These are phyloP conservation scores for Apiosordaria backusii DNA, from an alignment of 495 filamentous ascomycete species.

Conservation along the genomic window DNA sequence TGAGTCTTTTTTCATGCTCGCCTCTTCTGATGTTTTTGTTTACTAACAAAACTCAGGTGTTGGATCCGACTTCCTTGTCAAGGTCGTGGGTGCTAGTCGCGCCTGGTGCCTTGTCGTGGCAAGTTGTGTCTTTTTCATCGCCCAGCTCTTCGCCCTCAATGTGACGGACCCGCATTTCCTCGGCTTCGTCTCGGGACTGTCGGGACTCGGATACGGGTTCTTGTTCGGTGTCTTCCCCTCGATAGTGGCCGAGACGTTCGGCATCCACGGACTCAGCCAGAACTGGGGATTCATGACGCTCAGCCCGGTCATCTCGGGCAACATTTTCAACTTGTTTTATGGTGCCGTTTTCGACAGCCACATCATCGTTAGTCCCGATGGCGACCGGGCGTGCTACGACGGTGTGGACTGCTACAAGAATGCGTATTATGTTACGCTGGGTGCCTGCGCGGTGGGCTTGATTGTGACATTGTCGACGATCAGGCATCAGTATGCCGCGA, in stretches of 20 bases:
- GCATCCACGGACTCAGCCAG: slow-evolving; percentile 78
- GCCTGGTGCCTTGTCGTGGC: slow-evolving; percentile 86
- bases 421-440: slow-evolving; percentile 81
- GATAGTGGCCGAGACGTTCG: slow-evolving; percentile 87
- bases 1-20: slow-evolving; percentile 34
- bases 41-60: slow-evolving; percentile 54
- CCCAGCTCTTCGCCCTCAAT: slow-evolving; percentile 74
- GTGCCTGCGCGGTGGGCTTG: slow-evolving; percentile 67
- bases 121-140: slow-evolving; percentile 70
- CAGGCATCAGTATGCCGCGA: slow-evolving; percentile 51
- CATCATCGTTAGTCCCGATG: slow-evolving; percentile 61
- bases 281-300: slow-evolving; percentile 97
- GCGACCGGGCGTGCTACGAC: slow-evolving; percentile 70
- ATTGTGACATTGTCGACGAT: slow-evolving; percentile 73
- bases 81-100: slow-evolving; percentile 70
- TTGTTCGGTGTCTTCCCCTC: slow-evolving; percentile 94
- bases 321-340: slow-evolving; percentile 90
- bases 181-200: slow-evolving; percentile 72
- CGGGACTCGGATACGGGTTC: slow-evolving; percentile 88
- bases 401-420: slow-evolving; percentile 76
- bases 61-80: slow-evolving; percentile 85
- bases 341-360: slow-evolving; percentile 77
- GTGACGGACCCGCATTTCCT: slow-evolving; percentile 78
- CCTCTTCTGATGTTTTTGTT: neutral
- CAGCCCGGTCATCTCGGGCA: slow-evolving; percentile 76